Evolutionary conservation across 2,329 filamentous ascomycete species (phyloP).

Genomic region (Botrytis squamosa): DNA sequence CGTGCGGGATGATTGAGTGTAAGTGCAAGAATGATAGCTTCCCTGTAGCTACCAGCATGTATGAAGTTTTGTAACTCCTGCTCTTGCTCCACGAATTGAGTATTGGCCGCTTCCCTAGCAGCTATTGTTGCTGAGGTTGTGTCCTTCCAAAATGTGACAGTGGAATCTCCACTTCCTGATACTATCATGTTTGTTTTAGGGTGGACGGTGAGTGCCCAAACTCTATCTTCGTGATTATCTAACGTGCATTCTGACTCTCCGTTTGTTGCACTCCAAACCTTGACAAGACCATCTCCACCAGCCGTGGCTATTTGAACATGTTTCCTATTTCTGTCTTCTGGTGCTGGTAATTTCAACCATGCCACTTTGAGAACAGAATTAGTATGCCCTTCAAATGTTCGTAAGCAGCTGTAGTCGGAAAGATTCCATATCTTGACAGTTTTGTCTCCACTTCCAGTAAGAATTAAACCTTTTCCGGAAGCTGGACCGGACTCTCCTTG

Average conservation of each 20-base stretch:
- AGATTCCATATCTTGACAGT: slow-evolving; percentile 95
- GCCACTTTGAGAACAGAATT: slow-evolving; percentile 92
- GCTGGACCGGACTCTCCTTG: slow-evolving; percentile 70
- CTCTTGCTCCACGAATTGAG: slow-evolving; percentile 85
- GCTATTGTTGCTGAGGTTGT: slow-evolving; percentile 79
- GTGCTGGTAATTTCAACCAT: slow-evolving; percentile 66
- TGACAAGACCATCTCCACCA: slow-evolving; percentile 91
- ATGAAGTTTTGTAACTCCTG: slow-evolving; percentile 94
- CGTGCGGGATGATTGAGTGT: slow-evolving; percentile 92
- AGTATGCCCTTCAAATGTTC: slow-evolving; percentile 94
- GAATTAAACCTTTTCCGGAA: slow-evolving; percentile 75
- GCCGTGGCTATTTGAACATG: slow-evolving; percentile 77
- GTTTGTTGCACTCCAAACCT: slow-evolving; percentile 87
- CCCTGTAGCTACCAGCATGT: slow-evolving; percentile 80
- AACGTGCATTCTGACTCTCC: slow-evolving; percentile 86
- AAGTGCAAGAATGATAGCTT: slow-evolving; percentile 87
- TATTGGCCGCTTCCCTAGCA: slow-evolving; percentile 69
- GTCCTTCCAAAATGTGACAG: slow-evolving; percentile 93
- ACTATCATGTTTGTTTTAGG: slow-evolving; percentile 70
- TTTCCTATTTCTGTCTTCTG: slow-evolving; percentile 53
- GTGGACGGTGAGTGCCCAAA: slow-evolving; percentile 83
- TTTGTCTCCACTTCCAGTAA: slow-evolving; percentile 94
- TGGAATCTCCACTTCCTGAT: slow-evolving; percentile 89
- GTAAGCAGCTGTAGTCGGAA: slow-evolving; percentile 84
- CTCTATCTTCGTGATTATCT: slow-evolving; percentile 94